These are phyloP conservation scores for Pistacia atlantica DNA, from an alignment of 345 rosid genomes.

Conservation along the genomic window DNA sequence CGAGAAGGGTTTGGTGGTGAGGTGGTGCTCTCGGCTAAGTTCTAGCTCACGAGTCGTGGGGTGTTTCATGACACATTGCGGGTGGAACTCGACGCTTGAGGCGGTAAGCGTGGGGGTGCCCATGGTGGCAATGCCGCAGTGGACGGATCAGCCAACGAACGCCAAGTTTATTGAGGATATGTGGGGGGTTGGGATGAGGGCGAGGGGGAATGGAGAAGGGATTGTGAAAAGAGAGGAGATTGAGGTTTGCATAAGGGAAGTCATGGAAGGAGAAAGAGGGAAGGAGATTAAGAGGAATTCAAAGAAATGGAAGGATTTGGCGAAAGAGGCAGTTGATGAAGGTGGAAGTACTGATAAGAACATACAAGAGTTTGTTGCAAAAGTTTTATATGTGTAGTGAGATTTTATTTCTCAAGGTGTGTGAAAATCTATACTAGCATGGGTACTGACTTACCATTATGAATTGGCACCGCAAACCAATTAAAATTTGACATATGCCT, in stretches of 20 bases:
- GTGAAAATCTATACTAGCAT: too few relatives aligned
- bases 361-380: too few relatives aligned
- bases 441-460: too few relatives aligned
- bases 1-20: constrained; percentile 42
- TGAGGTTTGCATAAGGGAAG: constrained; percentile 46
- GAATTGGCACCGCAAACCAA: too few relatives aligned
- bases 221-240: constrained; percentile 20
- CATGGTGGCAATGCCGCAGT: constrained; percentile 68
- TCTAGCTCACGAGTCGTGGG: constrained; percentile 38
- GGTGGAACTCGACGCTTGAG: constrained; percentile 66
- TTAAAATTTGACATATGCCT: constrained; percentile 19
- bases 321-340: too few relatives aligned
- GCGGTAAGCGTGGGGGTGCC: constrained; percentile 52
- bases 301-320: too few relatives aligned
- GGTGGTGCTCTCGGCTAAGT: constrained; percentile 56
- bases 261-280: too few relatives aligned
- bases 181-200: constrained; percentile 31
- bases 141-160: constrained; percentile 57
- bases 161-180: constrained; percentile 28
- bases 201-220: constrained; percentile 25
- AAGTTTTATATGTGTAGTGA: too few relatives aligned
- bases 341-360: too few relatives aligned
- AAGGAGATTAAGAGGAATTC: too few relatives aligned
- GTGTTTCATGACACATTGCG: too few relatives aligned
- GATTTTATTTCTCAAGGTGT: too few relatives aligned